Base-by-base conservation (phyloP, 495 filamentous ascomycete species). In the Thermochaetoides thermophila region DNA sequence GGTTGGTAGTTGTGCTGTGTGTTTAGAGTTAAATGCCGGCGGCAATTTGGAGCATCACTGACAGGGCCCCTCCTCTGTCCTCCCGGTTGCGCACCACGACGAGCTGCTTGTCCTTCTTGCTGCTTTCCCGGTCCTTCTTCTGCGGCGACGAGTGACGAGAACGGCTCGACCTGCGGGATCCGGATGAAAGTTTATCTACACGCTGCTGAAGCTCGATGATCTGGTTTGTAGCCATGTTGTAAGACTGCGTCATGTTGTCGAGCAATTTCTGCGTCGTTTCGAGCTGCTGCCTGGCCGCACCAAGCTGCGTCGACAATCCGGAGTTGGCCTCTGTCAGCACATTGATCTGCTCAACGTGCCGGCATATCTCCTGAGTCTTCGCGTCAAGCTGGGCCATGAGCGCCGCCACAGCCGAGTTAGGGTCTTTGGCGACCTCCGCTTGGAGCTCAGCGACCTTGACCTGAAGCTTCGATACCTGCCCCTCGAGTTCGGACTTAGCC, bases 11-110 rank as follows among this genome's bases (percentile, higher is more conserved):
- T 16, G 22, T 14, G 9, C 11, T 18, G 17, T 25, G 17, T 2
- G 29, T 3, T 20, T n/a, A 5, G 15, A 29, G 20, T 12, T 3
- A 52, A 27, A 56, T 45, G 18, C 41, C 42, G 21, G 45, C 39
- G 19, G 45, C 48, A 30, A 49, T 47, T 38, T 52, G 42, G 30
- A 50, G 47, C 48, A 55, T 47, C 32, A 57, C 51, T 39, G 43
- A 52, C 46, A 57, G 31, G 24, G 51, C 52, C 26, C 53, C 46
- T 19, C 45, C 40, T 31, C 49, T 39, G 37, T 57, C 49, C 18
- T 19, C 35, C 13, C 51, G 46, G 34, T 53, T 55, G 29, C 53
- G 44, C 34, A 57, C 53, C 24, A 51, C 48, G 14, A 57, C 39
- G 21, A 55, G 35, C 24, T 52, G 46, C 36, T 50, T 52, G 22